Evolutionary conservation across 2,329 filamentous ascomycete genomes (phyloP).

Genomic region (Tolypocladium paradoxum): DNA sequence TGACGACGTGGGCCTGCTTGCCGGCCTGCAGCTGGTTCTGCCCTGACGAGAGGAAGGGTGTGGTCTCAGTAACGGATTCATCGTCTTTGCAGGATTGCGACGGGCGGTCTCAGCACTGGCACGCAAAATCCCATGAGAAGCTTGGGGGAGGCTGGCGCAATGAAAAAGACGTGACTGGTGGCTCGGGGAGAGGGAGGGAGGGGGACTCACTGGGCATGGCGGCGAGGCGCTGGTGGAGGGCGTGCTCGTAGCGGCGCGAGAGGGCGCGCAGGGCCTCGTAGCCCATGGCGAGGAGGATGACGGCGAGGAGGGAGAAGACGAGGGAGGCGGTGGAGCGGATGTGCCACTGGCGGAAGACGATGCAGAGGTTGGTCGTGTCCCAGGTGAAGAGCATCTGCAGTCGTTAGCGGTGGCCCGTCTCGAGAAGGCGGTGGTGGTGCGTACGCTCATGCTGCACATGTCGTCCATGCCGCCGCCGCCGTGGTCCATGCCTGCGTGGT

Average conservation of each 20-base stretch:
- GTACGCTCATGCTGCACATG: constrained; percentile 86
- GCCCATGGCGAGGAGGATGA: constrained; percentile 76
- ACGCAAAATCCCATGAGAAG: constrained; percentile 7
- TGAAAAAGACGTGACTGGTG: neutral
- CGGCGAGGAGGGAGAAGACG: constrained; percentile 68
- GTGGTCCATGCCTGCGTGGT: constrained; percentile 34
- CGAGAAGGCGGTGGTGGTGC: neutral
- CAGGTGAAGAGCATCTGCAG: constrained; percentile 94
- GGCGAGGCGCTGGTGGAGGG: constrained; percentile 35
- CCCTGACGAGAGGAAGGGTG: constrained; percentile 60
- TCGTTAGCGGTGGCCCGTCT: neutral
- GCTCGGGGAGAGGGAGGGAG: neutral
- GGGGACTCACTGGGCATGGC: constrained; percentile 41
- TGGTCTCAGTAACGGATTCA: constrained; percentile 48
- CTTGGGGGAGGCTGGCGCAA: constrained; percentile 1
- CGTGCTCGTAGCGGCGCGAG: constrained; percentile 65
- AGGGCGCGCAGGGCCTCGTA: constrained; percentile 81
- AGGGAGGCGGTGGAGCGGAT: constrained; percentile 64
- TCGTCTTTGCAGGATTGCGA: constrained; percentile 9
- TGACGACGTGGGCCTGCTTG: constrained; percentile 63
- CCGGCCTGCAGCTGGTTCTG: constrained; percentile 52
- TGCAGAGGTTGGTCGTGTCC: constrained; percentile 88
- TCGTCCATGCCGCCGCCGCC: constrained; percentile 40
- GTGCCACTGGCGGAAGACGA: constrained; percentile 89
- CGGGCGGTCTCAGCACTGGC: constrained; percentile 19